A percentile compares a stretch with the other conserved stretches of the same genome.
Conservation (phyloP, 805 yeast species). For the Zygosaccharomyces siamensis region DNA sequence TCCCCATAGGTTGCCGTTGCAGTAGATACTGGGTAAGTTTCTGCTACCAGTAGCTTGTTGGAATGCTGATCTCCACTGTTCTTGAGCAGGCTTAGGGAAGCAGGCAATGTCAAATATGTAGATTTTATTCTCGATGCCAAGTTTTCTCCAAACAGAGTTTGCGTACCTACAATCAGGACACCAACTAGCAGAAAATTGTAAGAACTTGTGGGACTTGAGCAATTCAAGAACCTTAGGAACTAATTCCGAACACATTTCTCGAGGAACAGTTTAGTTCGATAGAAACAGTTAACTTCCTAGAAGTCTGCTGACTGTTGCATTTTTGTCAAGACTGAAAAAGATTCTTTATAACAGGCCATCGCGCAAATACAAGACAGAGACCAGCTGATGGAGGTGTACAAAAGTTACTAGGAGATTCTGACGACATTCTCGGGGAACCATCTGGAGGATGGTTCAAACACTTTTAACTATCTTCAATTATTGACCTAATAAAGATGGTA, state of each 20-base stretch:
- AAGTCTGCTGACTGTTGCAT: not conserved
- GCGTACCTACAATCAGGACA: conserved; percentile 76
- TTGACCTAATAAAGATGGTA: not conserved
- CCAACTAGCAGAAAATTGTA: conserved; percentile 68
- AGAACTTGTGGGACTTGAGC: conserved; percentile 42
- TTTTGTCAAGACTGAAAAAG: not conserved
- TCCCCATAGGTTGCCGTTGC: conserved; percentile 33
- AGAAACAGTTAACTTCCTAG: not conserved
- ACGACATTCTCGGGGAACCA: not conserved
- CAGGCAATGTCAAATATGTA: conserved; percentile 46
- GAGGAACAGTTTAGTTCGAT: not conserved
- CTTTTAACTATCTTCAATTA: not conserved
- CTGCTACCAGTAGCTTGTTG: conserved; percentile 30
- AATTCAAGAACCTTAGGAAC: conserved; percentile 43
- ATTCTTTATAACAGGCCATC: not conserved
- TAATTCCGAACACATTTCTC: conserved; percentile 21
- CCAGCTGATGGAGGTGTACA: not conserved
- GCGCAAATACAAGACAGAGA: not conserved
- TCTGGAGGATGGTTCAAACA: not conserved
- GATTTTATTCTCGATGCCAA: conserved; percentile 46
- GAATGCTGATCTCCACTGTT: conserved; percentile 33
- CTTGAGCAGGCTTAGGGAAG: conserved; percentile 25
- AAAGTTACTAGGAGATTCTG: not conserved
- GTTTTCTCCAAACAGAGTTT: conserved; percentile 49
- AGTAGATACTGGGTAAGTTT: conserved; percentile 34